These are phyloP conservation scores for Cryptococcus amylolentus DNA, from an alignment of 1,284 basidiomycete species.

Conservation along the genomic window DNA sequence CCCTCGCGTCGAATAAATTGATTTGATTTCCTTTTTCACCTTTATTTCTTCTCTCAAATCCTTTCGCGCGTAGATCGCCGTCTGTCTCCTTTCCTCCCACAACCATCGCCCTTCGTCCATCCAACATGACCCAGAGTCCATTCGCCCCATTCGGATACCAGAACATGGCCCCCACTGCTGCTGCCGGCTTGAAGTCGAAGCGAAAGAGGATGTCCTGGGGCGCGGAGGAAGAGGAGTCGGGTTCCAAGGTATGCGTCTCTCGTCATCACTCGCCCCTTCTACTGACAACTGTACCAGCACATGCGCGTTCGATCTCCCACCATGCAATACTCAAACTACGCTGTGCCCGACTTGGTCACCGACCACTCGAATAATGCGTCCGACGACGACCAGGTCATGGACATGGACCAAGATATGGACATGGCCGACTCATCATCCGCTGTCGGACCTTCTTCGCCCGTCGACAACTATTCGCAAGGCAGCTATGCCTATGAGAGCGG, in stretches of 20 bases:
- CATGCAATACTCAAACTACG: conserved; percentile 21
- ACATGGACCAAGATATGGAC: conserved; percentile 38
- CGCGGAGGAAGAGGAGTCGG: conserved; percentile 19
- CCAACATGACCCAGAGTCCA: neutral
- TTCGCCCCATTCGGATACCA: neutral
- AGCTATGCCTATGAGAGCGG: conserved; percentile 23
- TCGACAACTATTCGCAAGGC: conserved; percentile 1
- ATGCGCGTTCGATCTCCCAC: conserved; percentile 30
- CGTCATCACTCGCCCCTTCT: neutral
- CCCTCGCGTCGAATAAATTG: neutral
- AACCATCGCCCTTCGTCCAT: neutral
- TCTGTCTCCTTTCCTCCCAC: neutral
- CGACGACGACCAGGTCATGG: conserved; percentile 39
- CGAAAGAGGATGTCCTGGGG: conserved; percentile 34
- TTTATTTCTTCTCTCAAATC: neutral
- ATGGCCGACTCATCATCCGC: conserved; percentile 16
- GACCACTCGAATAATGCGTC: conserved; percentile 38
- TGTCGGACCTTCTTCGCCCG: conserved; percentile 1
- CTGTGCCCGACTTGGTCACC: conserved; percentile 37
- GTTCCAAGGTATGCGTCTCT: conserved; percentile 22
- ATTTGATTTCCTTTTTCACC: neutral
- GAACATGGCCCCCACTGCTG: conserved; percentile 5
- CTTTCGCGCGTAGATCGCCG: neutral
- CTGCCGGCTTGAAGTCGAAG: conserved; percentile 37
- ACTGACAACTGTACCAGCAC: conserved; percentile 9